Base-by-base conservation (phyloP, 805 yeast species). In the Saccharomycopsis sp. region DNA sequence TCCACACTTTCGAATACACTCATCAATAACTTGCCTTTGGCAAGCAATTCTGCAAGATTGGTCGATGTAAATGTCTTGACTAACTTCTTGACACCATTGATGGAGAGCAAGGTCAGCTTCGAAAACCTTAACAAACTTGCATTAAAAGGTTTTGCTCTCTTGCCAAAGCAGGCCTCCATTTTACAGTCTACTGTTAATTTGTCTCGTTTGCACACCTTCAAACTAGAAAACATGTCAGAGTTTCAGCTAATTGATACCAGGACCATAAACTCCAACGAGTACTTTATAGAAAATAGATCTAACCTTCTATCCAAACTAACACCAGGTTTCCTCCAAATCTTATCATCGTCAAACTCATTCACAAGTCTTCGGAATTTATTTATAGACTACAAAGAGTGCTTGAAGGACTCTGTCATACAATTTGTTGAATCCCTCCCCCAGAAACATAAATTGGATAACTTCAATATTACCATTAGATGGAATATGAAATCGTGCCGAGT, bases 391-490 rank as follows among this genome's bases (percentile, higher is more conserved):
- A 55, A 67, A 36, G 73, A 69, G 48, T 57, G 63, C 12, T 36
- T 56, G 12, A 48, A 57, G n/a, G 74, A 69, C 50, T 57, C 65
- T 1, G 64, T 67, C 7, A 13, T 36, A n/a, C 13, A 27, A 17
- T 41, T 41, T 34, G 12, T 42, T 21, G 10, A 12, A 8, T 32
- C 17, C 13, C 22, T 36, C 0, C 65, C 65, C 1, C 67, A 69
- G 46, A 50, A 68, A 3, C 20, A 30, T 1, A 4, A 27, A 1
- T 34, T 65, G 5, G 39, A 53, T 1, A 34, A 39, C 0, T 48
- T 71, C 9, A 73, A 69, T 43, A 38, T 69, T 7, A 56, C 59
- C 0, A 59, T 69, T 4, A 53, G 70, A n/a, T 57, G 61, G 56
- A 68, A 68, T 45, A 55, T 56, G 7, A 57, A 46, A 10, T 43